Base-by-base conservation (phyloP, 2,329 filamentous ascomycete genomes). In the Cercospora sp. region DNA sequence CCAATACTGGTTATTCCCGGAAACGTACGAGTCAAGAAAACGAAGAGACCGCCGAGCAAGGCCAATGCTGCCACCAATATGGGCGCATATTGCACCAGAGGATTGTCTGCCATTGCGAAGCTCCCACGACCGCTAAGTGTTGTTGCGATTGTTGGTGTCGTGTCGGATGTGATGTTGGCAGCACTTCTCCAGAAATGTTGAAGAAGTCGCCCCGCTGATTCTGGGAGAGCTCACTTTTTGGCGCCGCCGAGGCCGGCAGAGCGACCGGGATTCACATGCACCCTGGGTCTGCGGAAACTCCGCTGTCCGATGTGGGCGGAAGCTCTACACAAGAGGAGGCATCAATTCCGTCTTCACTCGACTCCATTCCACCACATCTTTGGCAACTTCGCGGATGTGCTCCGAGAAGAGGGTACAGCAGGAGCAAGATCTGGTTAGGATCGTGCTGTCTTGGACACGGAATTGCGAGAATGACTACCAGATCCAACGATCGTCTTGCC, bases 11-110 rank as follows among this genome's bases (percentile, higher is more conserved):
- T 55, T 57, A 57, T 42, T n/a, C n/a, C 13, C 5, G 28, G 45
- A n/a, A 55, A 55, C 68, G 36, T 69, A 72, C 70, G 66, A 57
- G 51, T 63, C 18, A 68, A 53, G 59, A 72, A 65, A 53, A 67
- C 33, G 62, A 59, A 69, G 62, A 69, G 61, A 42, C 68, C 68
- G 18, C 65, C 68, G 40, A 69, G 26, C 18, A 69, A 13, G 48
- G 65, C 68, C 45, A 71, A 42, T 51, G 63, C 64, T 36, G 68
- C 67, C 13, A 69, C 60, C 40, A 67, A 28, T 23, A 65, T 51
- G 42, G 68, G 68, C 51, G 45, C 65, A 53, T 66, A 68, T 26
- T 65, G 63, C 53, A 57, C 20, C 40, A 68, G 60, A 48, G 63
- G 60, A 57, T 57, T 68, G 63, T 45, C 33, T 18, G 64, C 64